Evolutionary conservation across 1,284 basidiomycete genomes (phyloP).

Genomic region (Rhodotorula sp.): DNA sequence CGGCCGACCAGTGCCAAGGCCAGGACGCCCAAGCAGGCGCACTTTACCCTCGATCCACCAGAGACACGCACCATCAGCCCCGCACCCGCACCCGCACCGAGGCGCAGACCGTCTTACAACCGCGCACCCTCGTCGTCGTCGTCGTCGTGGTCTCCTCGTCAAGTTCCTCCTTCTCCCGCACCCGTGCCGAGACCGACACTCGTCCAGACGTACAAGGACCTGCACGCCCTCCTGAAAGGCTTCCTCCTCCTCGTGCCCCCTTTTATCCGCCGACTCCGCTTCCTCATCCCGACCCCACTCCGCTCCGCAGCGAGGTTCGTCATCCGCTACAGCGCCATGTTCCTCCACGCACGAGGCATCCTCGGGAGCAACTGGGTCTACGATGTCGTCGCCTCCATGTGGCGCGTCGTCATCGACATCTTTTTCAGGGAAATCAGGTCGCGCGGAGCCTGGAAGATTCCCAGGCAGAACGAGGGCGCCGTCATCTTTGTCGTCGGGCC

Average conservation of each 20-base stretch:
- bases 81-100: neutral
- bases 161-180: neutral
- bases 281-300: conserved; percentile 36
- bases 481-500: conserved; percentile 96
- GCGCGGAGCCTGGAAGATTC: conserved; percentile 92
- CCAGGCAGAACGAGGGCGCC: conserved; percentile 68
- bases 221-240: conserved; percentile 35
- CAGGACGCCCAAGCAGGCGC: conserved; percentile 3
- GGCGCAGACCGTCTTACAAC: neutral
- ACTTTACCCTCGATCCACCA: conserved; percentile 11
- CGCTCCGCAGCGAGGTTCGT: conserved; percentile 35
- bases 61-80: conserved; percentile 17
- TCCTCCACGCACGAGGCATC: conserved; percentile 38
- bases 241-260: conserved; percentile 41
- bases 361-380: conserved; percentile 47
- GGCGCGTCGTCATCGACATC: conserved; percentile 83
- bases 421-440: conserved; percentile 93
- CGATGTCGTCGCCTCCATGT: conserved; percentile 49
- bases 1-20: neutral
- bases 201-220: conserved; percentile 37
- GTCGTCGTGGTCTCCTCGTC: neutral
- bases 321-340: conserved; percentile 37
- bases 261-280: conserved; percentile 35
- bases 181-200: conserved; percentile 17
- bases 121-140: neutral